Conservation (phyloP, 108 stramenopile genomes). For the Discostella stelligeroides region DNA sequence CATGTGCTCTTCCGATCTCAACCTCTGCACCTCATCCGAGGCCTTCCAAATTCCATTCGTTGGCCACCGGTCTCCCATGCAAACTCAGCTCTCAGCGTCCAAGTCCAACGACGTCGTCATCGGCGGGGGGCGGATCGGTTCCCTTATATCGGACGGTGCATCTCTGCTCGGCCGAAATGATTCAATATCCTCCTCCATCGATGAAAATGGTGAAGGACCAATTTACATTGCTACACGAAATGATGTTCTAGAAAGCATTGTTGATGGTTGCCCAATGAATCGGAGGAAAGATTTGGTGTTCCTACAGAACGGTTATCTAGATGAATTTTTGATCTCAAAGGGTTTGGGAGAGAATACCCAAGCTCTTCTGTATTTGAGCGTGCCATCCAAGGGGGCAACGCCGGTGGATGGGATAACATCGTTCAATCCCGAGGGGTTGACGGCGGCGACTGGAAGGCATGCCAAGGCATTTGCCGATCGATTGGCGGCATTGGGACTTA, state of each 20-base stretch:
- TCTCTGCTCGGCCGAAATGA: conserved; percentile 65
- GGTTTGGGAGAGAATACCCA: conserved; percentile 83
- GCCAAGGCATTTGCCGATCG: conserved; percentile 81
- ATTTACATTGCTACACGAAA: conserved; percentile 92
- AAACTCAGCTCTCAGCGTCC: conserved; percentile 16
- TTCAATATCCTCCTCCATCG: conserved; percentile 45
- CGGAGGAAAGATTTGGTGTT: conserved; percentile 90
- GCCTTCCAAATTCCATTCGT: conserved; percentile 1
- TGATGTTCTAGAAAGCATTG: conserved; percentile 86
- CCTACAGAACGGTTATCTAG: conserved; percentile 93
- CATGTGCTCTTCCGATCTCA: too few relatives aligned
- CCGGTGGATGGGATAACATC: conserved; percentile 92
- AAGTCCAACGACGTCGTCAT: conserved; percentile 39
- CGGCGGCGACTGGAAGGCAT: conserved; percentile 85
- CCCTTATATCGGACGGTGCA: conserved; percentile 58
- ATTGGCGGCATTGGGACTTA: conserved; percentile 67
- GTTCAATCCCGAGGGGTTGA: conserved; percentile 91
- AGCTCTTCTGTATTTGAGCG: conserved; percentile 85
- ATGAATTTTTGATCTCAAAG: conserved; percentile 67
- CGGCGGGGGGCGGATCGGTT: conserved; percentile 79
- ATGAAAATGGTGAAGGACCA: conserved; percentile 65
- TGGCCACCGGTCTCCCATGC: background rate
- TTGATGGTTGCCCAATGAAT: conserved; percentile 75
- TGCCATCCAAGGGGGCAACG: conserved; percentile 76
- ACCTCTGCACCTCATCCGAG: conserved; percentile 5